Base-by-base conservation (phyloP, 2,329 filamentous ascomycete genomes). In the Sclerotinia minor region DNA sequence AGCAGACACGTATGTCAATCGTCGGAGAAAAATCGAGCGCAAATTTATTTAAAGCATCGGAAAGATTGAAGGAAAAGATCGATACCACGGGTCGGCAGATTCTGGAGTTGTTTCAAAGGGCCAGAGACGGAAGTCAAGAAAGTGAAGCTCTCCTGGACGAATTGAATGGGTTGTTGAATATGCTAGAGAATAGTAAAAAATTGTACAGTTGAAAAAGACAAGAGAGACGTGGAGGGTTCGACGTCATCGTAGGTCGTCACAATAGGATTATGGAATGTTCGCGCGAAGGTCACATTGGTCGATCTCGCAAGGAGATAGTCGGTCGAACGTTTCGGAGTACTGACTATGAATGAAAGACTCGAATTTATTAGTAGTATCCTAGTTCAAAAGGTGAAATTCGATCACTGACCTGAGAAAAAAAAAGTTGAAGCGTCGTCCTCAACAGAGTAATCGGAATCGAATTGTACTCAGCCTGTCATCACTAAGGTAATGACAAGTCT, bases 401-500 rank as follows among this genome's bases (percentile, higher is more conserved):
- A 71, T 44, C 21, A 71, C 74, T 73, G 64, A 76, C 74, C 72
- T 75, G 21, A 11, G 70, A 71, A 55, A 69, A 73, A 72, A 72
- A 72, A 41, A 45, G 67, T 70, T 71, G 76, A 76, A 77, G 74
- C 74, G 72, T 70, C 75, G 73, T 75, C 75, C 75, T 73, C 73
- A 73, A 73, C 76, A 78, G 76, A 78, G 74, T 78, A 76, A 78
- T 78, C 77, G 75, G 77, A 78, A 78, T 78, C 76, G 77, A 78
- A 78, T 78, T 77, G 76, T 77, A 77, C 75, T 61, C 58, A 64
- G 71, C 70, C 70, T 66, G 57, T 41, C 68, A 67, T 67, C 71
- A 74, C 71, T 65, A 64, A 71, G 70, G 70, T 71, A 69, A 71
- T 61, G 58, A 68, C 58, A 64, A 72, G 66, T 74, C 69, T 75